These are phyloP conservation scores for Tanacetum coccineum DNA, from an alignment of 129 eudicot species.

Conservation along the genomic window DNA sequence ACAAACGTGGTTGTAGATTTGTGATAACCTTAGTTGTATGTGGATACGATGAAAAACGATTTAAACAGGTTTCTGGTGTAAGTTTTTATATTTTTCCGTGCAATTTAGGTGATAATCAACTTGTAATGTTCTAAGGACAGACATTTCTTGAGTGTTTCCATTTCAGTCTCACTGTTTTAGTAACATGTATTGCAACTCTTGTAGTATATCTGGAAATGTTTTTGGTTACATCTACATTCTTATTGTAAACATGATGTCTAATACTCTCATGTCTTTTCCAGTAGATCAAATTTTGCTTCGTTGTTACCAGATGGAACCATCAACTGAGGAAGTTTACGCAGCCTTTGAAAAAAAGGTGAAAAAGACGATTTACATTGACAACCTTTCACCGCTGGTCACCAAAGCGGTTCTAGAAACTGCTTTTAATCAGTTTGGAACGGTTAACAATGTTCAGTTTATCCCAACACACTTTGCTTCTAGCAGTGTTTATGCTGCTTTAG, in stretches of 20 bases:
- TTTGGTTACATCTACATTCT: too few species aligned
- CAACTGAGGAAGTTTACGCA: conserved; percentile 40
- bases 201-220: too few species aligned
- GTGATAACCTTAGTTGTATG: background rate
- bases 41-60: background rate
- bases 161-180: background rate
- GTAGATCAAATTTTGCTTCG: background rate
- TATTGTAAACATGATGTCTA: background rate
- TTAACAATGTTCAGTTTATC: conserved; percentile 38
- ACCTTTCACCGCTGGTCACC: conserved; percentile 55
- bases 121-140: background rate
- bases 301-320: conserved; percentile 20
- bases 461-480: conserved; percentile 37
- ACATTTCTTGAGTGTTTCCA: background rate
- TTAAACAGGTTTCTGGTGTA: background rate
- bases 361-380: conserved; percentile 68
- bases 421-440: conserved; percentile 60
- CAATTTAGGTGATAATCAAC: background rate
- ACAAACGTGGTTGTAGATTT: background rate
- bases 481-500: conserved; percentile 45
- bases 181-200: too few species aligned
- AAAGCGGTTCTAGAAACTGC: conserved; percentile 55
- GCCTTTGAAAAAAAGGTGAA: conserved; percentile 57
- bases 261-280: background rate
- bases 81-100: background rate